A percentile compares a stretch with the other conserved stretches of the same genome.
These are phyloP conservation scores for Globisporangium alternatum DNA, from an alignment of 352 stramenopile genomes.

Conservation along the genomic window DNA sequence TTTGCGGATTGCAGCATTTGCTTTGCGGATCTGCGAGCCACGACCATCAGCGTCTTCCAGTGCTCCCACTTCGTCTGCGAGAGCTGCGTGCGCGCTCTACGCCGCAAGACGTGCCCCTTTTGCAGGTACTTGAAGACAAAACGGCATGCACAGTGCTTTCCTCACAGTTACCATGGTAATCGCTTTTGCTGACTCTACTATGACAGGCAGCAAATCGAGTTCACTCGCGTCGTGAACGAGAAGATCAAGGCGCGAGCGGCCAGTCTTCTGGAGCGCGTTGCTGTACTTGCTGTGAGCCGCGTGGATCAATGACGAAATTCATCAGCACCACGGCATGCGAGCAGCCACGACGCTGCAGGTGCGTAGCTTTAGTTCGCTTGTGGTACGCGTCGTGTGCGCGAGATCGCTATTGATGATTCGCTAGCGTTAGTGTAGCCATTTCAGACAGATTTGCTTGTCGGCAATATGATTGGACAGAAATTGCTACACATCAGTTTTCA, in stretches of 20 bases:
- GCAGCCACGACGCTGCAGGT: no score
- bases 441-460: slow-evolving; percentile 6
- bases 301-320: background rate
- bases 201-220: background rate
- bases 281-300: no score
- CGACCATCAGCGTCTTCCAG: slow-evolving; percentile 27
- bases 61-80: slow-evolving; percentile 30
- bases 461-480: background rate
- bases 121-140: slow-evolving; percentile 5
- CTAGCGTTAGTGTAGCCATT: background rate
- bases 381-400: no score
- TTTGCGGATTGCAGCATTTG: background rate
- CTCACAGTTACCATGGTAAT: no score
- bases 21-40: slow-evolving; percentile 15
- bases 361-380: no score
- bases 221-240: background rate
- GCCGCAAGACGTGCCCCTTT: slow-evolving; percentile 25
- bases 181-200: no score
- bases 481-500: background rate
- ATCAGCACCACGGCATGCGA: background rate
- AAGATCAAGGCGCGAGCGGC: slow-evolving; percentile 4
- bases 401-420: no score
- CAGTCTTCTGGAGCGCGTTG: background rate
- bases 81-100: slow-evolving; percentile 21
- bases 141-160: background rate